phyloP scores from a whole-genome alignment of 805 yeast species.

The Metschnikowia colocasiae region DNA sequence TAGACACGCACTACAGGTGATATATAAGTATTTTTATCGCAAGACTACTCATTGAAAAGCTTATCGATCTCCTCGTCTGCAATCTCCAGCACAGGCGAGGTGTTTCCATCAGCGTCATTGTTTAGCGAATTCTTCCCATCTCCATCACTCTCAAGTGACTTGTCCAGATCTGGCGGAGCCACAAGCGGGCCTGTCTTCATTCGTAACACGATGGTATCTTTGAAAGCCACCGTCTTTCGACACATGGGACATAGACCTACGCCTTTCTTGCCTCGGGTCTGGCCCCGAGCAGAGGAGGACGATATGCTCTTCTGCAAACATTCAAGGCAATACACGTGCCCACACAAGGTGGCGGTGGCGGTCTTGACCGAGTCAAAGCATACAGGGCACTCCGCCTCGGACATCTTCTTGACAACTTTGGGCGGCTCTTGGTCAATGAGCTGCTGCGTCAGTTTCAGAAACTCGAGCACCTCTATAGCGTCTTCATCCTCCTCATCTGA shows the following conservation, averaged over 20 bases:
- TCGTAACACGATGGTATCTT: constrained; percentile 28
- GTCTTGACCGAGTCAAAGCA: constrained; percentile 39
- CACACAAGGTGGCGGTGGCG: constrained; percentile 42
- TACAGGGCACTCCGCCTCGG: constrained; percentile 41
- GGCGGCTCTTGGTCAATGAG: constrained; percentile 26
- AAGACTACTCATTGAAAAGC: not conserved
- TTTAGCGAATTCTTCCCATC: constrained; percentile 2
- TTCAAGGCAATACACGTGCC: constrained; percentile 42
- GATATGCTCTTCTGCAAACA: constrained; percentile 41
- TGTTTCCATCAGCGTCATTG: constrained; percentile 2
- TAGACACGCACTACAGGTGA: not conserved
- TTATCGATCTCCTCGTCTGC: constrained; percentile 3
- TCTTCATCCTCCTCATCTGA: constrained; percentile 27
- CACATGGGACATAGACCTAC: constrained; percentile 44
- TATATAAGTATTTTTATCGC: too few species aligned
- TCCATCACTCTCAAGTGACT: not conserved
- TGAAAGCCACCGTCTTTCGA: constrained; percentile 36
- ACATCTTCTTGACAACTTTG: constrained; percentile 28
- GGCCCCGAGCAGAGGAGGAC: constrained; percentile 42
- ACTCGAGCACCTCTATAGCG: constrained; percentile 37
- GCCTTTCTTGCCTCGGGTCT: constrained; percentile 34
- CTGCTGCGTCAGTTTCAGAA: constrained; percentile 33
- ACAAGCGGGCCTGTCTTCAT: constrained; percentile 13
- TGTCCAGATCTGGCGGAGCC: constrained; percentile 10
- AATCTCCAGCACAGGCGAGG: not conserved